phyloP scores from a whole-genome alignment of 495 filamentous ascomycete genomes.

The Chlorociboria aeruginascens region DNA sequence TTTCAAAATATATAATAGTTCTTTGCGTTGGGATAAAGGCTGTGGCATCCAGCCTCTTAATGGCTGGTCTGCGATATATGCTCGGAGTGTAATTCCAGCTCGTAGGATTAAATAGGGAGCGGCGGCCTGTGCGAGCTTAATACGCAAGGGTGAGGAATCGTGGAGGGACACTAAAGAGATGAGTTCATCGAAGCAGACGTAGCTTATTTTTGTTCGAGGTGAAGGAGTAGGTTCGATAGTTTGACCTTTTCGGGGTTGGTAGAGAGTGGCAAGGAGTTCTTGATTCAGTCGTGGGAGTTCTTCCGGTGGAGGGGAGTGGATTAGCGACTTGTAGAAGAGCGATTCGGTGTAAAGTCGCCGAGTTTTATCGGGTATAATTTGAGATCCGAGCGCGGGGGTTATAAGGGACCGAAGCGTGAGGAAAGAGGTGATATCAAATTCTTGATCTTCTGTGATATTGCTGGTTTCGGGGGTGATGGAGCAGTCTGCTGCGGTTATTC shows the following conservation, averaged over 20 bases:
- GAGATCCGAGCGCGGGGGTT: conserved; percentile 57
- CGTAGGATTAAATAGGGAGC: conserved; percentile 80
- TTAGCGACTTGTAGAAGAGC: conserved; percentile 74
- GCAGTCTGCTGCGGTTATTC: conserved; percentile 47
- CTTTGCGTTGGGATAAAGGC: conserved; percentile 66
- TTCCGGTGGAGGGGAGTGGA: conserved; percentile 54
- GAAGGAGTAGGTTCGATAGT: conserved; percentile 57
- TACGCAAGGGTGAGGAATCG: conserved; percentile 20
- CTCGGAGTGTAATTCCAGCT: conserved; percentile 61
- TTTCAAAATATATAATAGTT: conserved; percentile 59
- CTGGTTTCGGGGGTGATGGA: conserved; percentile 26
- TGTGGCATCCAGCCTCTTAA: conserved; percentile 87
- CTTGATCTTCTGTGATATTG: conserved; percentile 48
- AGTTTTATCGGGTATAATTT: conserved; percentile 50
- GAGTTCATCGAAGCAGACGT: conserved; percentile 70
- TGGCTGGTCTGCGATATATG: conserved; percentile 86
- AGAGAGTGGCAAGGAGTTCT: conserved; percentile 48
- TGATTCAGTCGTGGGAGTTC: conserved; percentile 46
- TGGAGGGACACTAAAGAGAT: conserved; percentile 53
- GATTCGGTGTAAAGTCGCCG: conserved; percentile 59
- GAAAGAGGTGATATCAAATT: conserved; percentile 73
- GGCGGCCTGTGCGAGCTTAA: conserved; percentile 57
- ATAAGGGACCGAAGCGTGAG: conserved; percentile 53
- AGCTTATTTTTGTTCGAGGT: conserved; percentile 58
- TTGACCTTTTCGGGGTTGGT: conserved; percentile 52